Evolutionary conservation across 2,329 filamentous ascomycete species (phyloP), one percentile per base, ranked within the genome.

Genomic region (Phyllosticta citriasiana): DNA sequence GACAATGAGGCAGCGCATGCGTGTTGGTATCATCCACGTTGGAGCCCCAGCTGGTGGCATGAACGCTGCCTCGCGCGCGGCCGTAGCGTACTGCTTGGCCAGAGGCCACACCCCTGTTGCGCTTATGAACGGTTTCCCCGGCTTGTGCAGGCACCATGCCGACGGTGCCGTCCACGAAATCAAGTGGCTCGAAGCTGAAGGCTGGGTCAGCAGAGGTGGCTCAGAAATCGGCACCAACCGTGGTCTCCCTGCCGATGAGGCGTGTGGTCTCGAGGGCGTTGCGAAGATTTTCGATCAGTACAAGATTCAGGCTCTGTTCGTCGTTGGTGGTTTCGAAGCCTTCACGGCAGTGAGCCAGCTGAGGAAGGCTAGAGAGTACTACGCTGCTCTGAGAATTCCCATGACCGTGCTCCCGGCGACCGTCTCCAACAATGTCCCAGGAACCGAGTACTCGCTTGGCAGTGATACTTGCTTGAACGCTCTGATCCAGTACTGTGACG

Each of bases 201-300:
- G 85, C 64, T 99, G 94, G 94, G 91, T 93, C 14, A 96, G 91
- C 77, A 93, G 91, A 77, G 94, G 94, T 72, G 94, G 94, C 64
- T 97, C 92, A 1, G 94, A 99, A 74, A 97, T 99, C 69, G 94
- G 94, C 67, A 99, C 93, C 26, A 99, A 99, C 80, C 89, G 94
- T 69, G 91, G 91, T 70, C 84, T 97, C 33, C 94, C 94, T 5
- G 85, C 84, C 22, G 92, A 96, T 69, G 92, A 95, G 67, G 55
- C 22, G 2, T 33, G 24, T 7, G 60, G 60, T 7, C 87, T 97
- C 75, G 87, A 89, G 67, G 84, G 82, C 54, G 89, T 94, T 26
- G 92, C 93, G 35, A 84, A 85, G 68, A 87, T 93, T 65, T 91
- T 99, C 72, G 85, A 89, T 72, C 80, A 88, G 68, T 94, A 95